Evolutionary conservation across 2,329 filamentous ascomycete genomes (phyloP).

Genomic region (Venturia effusa): DNA sequence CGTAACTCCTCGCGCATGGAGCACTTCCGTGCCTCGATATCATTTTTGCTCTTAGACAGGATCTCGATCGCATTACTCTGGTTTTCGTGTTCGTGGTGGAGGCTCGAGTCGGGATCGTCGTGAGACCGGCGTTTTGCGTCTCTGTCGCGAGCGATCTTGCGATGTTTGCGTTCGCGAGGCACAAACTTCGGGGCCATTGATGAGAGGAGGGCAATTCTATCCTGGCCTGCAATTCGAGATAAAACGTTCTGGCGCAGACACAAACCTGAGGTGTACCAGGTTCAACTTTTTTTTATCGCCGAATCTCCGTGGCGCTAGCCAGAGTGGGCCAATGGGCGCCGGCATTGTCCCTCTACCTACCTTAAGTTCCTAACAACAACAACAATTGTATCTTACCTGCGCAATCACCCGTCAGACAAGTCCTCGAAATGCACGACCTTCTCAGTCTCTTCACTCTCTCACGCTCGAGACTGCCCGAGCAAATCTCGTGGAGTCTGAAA

Average conservation of each 20-base stretch:
- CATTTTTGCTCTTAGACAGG: slow-evolving; percentile 37
- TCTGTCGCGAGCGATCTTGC: slow-evolving; percentile 53
- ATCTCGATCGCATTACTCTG: slow-evolving; percentile 43
- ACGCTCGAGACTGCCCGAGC: not conserved
- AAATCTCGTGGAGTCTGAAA: not conserved
- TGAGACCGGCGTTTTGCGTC: slow-evolving; percentile 23
- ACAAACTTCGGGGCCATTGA: not conserved
- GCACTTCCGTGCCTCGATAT: slow-evolving; percentile 42
- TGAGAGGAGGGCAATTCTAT: not conserved
- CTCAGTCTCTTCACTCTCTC: not conserved
- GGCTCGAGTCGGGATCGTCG: not conserved
- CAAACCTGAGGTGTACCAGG: too few relatives aligned
- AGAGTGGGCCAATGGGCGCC: too few relatives aligned
- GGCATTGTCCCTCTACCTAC: too few relatives aligned
- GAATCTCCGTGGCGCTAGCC: not conserved
- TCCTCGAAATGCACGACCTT: not conserved
- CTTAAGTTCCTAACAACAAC: not conserved
- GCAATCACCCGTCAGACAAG: not conserved
- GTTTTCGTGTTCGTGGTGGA: slow-evolving; percentile 26
- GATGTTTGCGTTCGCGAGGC: slow-evolving; percentile 47
- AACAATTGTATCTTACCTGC: not conserved
- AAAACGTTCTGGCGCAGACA: not conserved
- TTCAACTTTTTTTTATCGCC: not conserved
- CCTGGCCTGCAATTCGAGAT: not conserved
- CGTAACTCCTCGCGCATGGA: slow-evolving; percentile 40